A percentile compares a stretch with the other conserved stretches of the same genome.
Conservation (phyloP, 1,139 yeast species). For the Diutina siamensis region DNA sequence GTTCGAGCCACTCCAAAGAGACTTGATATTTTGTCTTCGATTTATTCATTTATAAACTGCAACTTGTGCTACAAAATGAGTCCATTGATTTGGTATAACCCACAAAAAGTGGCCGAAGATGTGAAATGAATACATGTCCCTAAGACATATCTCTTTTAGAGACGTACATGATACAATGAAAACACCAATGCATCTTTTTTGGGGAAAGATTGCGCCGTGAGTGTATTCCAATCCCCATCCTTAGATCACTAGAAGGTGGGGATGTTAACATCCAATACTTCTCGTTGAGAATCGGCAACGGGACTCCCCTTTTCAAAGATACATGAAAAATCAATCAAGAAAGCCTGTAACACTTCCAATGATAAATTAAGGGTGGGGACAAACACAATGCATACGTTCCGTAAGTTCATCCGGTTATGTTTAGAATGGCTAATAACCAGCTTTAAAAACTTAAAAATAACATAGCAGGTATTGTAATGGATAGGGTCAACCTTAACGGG, state of each 20-base stretch:
- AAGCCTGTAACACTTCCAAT: constrained; percentile 47
- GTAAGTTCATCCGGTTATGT: constrained; percentile 71
- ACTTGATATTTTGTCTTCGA: too few relatives aligned
- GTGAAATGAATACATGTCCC: too few relatives aligned
- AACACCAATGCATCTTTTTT: too few relatives aligned
- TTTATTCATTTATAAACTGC: neutral
- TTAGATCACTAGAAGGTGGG: constrained; percentile 21
- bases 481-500: constrained; percentile 20
- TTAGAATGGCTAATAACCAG: constrained; percentile 54
- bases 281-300: constrained; percentile 24
- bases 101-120: too few relatives aligned
- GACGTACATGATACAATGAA: too few relatives aligned
- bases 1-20: too few relatives aligned
- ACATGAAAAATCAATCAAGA: constrained; percentile 53
- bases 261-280: constrained; percentile 29
- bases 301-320: constrained; percentile 49
- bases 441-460: constrained; percentile 54
- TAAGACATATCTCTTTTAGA: too few relatives aligned
- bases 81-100: too few relatives aligned
- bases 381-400: constrained; percentile 73
- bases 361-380: constrained; percentile 76
- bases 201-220: too few relatives aligned
- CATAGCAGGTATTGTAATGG: constrained; percentile 51
- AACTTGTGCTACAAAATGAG: too few relatives aligned
- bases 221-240: neutral